Evolutionary conservation across 805 yeast genomes (phyloP), one percentile per base, ranked within the genome.

Genomic region (Nematodospora valgi): DNA sequence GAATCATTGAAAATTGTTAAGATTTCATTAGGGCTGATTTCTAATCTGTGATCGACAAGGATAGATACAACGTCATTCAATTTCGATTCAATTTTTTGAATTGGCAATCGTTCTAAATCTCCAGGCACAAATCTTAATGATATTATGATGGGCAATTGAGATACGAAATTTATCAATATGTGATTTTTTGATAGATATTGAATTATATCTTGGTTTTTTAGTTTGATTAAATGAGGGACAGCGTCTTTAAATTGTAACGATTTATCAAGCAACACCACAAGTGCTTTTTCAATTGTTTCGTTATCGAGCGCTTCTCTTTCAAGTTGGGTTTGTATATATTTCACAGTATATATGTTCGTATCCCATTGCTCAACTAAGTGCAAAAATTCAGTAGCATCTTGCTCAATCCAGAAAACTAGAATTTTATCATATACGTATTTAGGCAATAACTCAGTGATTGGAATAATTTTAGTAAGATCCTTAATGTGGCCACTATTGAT

Each of bases 1-100:
- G 63, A 47, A 1, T 59, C 44, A 12, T 65, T 51, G 51, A 86
- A 66, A 17, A 73, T 44, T 0, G 64, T 45, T 0, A 86, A 56
- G 0, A 91, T 62, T 2, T 59, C 53, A 1, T 51, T 46, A 0
- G 95, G 83, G 2, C 68, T 44, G 3, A 89, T 58, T 47, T 84
- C 87, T 45, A 80, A 84, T 27, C 86, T 65, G 32, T 76, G 76
- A 8, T 73, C 76, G 3, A 82, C 80, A 20, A 86, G 60, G 5
- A 85, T 59, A 4, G 65, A 54, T 5, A 86, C 62, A 1, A 79
- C 58, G 11, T 70, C 72, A 2, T 42, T 32, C 5, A 83, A 51
- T 15, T 57, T 58, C 1, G 52, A 49, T 15, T 62, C 56, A 2
- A 82, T 41, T 4, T 62, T 56, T 1, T 56, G 58, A 2, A 76